A percentile compares a stretch with the other conserved stretches of the same genome.
These are phyloP conservation scores for Syzygium jambos DNA, from an alignment of 345 rosid species.

Conservation along the genomic window DNA sequence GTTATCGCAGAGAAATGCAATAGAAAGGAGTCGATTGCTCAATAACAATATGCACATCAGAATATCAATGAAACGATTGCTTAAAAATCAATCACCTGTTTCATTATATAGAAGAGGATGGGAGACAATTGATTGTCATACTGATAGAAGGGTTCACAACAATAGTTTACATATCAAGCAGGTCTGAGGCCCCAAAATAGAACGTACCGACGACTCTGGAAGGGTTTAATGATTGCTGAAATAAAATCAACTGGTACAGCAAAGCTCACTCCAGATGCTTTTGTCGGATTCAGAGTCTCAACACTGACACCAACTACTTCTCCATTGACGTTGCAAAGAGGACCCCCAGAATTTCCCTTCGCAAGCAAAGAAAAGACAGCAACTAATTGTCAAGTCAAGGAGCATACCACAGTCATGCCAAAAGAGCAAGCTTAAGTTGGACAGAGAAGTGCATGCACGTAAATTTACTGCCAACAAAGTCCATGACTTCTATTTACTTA, in stretches of 20 bases:
- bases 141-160: background rate
- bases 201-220: background rate
- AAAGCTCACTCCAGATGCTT: conserved; percentile 75
- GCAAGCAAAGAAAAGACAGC: background rate
- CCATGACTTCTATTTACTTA: fast-evolving
- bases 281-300: conserved; percentile 30
- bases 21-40: background rate
- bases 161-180: background rate
- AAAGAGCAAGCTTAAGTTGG: background rate
- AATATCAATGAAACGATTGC: background rate
- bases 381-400: background rate
- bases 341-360: conserved; percentile 96
- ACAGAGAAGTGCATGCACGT: background rate
- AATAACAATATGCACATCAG: background rate
- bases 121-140: background rate
- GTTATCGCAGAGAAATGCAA: background rate
- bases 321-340: conserved; percentile 82
- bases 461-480: background rate
- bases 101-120: no score
- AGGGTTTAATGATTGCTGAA: background rate
- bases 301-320: conserved; percentile 78
- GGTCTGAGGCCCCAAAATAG: background rate
- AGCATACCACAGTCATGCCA: background rate
- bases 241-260: conserved; percentile 67
- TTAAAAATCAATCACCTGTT: background rate